Base-by-base conservation (phyloP, 441 rosid genomes). In the Lepidium campestre region DNA sequence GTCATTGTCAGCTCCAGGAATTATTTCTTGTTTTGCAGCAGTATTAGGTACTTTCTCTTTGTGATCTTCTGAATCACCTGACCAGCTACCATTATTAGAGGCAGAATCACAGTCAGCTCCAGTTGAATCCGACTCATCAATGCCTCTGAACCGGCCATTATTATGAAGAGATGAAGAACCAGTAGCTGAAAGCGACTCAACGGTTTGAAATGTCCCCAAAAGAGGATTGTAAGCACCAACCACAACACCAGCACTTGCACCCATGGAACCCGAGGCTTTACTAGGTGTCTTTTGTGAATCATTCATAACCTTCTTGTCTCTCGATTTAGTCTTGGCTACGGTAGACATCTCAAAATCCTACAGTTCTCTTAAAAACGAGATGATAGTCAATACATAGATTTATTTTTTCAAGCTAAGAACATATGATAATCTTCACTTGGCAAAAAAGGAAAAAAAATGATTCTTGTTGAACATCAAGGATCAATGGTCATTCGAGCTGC, bases 61-160 rank as follows among this genome's bases (percentile, higher is more conserved):
- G 48, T 83, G 89, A 48, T 90, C 97, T 80, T 90, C 95, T 0
- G 95, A 90, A 22, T 90, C 97, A 49, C 97, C 95, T 11, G 97
- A 90, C 85, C 93, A 88, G 78, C 97, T 90, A 74, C 88, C 91
- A 56, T 83, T 90, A 69, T 86, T 90, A 66, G 97, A 90, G 68
- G 78, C 82, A 27, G 95, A 82, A 78, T 90, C 95, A 75, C 79
- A 90, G 73, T 88, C 93, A 19, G 79, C 75, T 63, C 85, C 85
- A 35, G 65, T 76, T 62, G 84, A 90, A 58, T 88, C 95, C 12
- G 83, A 77, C 78, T 90, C 97, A 74, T 90, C 96, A 61, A 85
- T 81, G 70, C 68, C 84, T 62, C 76, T 80, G 63, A 87, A 85
- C 53, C 82, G 89, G 59, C 88, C 87, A 70, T 78, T 87, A 60